Conservation (phyloP, 805 yeast species). For the Lipomyces spencermartinsiae region DNA sequence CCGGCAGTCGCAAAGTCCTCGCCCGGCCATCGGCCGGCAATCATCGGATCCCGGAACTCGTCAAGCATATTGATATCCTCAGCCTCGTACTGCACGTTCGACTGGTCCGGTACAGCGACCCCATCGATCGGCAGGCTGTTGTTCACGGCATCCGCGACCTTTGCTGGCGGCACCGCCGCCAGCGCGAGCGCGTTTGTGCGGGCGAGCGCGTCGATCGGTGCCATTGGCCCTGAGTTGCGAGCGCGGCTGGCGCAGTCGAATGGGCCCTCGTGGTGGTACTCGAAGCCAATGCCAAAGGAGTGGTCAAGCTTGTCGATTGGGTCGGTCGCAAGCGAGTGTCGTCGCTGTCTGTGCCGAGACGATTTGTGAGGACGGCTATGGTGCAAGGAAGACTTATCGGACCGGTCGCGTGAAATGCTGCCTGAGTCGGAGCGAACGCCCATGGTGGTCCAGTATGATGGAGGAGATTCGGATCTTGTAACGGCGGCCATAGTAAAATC, state of each 20-base stretch:
- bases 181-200: slow-evolving; percentile 22
- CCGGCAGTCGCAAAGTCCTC: slow-evolving; percentile 20
- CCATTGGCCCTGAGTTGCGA: slow-evolving; percentile 24
- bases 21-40: slow-evolving; percentile 28
- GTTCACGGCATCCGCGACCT: slow-evolving; percentile 17
- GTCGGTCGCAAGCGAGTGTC: slow-evolving; percentile 7
- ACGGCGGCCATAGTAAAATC: background rate
- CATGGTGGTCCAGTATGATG: background rate
- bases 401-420: background rate
- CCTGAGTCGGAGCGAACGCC: background rate
- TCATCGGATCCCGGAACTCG: slow-evolving; percentile 11
- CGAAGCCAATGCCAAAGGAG: slow-evolving; percentile 4
- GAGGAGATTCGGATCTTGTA: background rate
- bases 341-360: slow-evolving; percentile 12
- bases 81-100: slow-evolving; percentile 27
- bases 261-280: slow-evolving; percentile 35
- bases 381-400: background rate
- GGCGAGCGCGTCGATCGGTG: slow-evolving; percentile 33
- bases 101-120: slow-evolving; percentile 30
- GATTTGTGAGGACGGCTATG: background rate
- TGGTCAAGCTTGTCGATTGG: slow-evolving; percentile 22
- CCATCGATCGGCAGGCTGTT: slow-evolving; percentile 25
- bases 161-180: slow-evolving; percentile 23
- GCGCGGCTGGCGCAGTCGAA: slow-evolving; percentile 27
- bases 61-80: slow-evolving; percentile 19